Evolutionary conservation across 768 basidiomycete genomes (phyloP).

Genomic region (Russula sp.): DNA sequence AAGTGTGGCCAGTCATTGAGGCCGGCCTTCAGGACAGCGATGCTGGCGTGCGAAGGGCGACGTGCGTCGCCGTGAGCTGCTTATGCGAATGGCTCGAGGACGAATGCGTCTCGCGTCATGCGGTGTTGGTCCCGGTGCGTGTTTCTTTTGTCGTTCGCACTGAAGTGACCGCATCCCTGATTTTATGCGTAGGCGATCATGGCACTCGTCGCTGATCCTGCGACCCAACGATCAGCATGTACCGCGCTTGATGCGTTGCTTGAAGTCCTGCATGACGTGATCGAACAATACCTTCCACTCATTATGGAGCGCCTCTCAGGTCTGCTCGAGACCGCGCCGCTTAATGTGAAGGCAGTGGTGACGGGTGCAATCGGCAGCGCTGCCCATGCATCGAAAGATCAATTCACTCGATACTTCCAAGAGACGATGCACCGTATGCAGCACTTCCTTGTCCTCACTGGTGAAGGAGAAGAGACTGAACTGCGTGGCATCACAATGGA

Average conservation of each 20-base stretch:
- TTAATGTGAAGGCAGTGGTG: slow-evolving; percentile 85
- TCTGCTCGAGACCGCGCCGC: slow-evolving; percentile 81
- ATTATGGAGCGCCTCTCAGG: slow-evolving; percentile 92
- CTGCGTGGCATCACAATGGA: slow-evolving; percentile 97
- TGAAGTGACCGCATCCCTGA: not conserved
- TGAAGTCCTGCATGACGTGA: slow-evolving; percentile 86
- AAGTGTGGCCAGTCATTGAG: slow-evolving; percentile 94
- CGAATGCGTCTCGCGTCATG: slow-evolving; percentile 79
- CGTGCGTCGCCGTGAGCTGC: slow-evolving; percentile 94
- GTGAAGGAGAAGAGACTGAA: slow-evolving; percentile 88
- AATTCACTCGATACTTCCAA: slow-evolving; percentile 91
- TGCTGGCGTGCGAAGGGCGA: slow-evolving; percentile 83
- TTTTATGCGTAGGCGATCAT: slow-evolving; percentile 61
- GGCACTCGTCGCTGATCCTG: slow-evolving; percentile 78
- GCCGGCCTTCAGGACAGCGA: slow-evolving; percentile 80
- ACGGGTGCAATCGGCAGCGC: slow-evolving; percentile 98
- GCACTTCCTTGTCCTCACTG: slow-evolving; percentile 78
- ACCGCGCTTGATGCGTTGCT: slow-evolving; percentile 94
- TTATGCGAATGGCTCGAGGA: slow-evolving; percentile 97
- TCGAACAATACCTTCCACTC: slow-evolving; percentile 82
- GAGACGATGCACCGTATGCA: slow-evolving; percentile 83
- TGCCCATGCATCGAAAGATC: slow-evolving; percentile 88
- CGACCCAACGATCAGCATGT: slow-evolving; percentile 89
- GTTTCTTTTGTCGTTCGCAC: slow-evolving; percentile 1
- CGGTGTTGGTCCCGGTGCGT: slow-evolving; percentile 74